A percentile compares a stretch with the other conserved stretches of the same genome.
Evolutionary conservation across 352 stramenopile species (phyloP).

Genomic region (Phytophthora pluvialis): DNA sequence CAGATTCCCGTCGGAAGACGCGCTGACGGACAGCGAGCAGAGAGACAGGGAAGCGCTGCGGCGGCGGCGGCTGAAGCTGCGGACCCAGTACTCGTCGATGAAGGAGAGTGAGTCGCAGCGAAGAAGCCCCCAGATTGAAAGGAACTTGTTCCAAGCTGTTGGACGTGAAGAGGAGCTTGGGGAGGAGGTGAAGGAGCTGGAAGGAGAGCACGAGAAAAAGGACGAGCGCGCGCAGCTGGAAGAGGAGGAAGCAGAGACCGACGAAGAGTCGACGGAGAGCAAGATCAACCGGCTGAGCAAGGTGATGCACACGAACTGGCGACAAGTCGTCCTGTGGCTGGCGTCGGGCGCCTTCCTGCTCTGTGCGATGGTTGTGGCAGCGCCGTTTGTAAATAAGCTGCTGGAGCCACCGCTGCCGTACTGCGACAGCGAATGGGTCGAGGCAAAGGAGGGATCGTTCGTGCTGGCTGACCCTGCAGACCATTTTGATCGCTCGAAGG

Average conservation of each 20-base stretch:
- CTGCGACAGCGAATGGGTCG: constrained; percentile 60
- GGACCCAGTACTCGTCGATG: constrained; percentile 45
- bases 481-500: constrained; percentile 51
- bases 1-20: constrained; percentile 58
- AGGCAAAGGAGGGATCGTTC: constrained; percentile 31
- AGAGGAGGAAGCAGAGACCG: constrained; percentile 49
- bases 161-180: not conserved
- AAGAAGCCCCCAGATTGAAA: constrained; percentile 13
- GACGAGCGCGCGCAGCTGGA: constrained; percentile 31
- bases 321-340: constrained; percentile 47
- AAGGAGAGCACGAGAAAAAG: constrained; percentile 5
- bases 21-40: constrained; percentile 54
- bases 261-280: constrained; percentile 58
- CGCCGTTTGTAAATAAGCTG: constrained; percentile 47
- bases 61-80: constrained; percentile 46
- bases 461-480: constrained; percentile 31
- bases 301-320: constrained; percentile 50
- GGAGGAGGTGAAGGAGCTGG: constrained; percentile 8
- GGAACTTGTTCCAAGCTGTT: constrained; percentile 7
- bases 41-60: constrained; percentile 53
- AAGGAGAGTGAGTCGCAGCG: constrained; percentile 18
- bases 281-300: constrained; percentile 40
- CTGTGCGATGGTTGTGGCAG: constrained; percentile 46
- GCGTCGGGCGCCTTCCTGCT: constrained; percentile 41
- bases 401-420: constrained; percentile 47